Evolutionary conservation across 768 basidiomycete genomes (phyloP).

Genomic region (Exidia glandulosa): DNA sequence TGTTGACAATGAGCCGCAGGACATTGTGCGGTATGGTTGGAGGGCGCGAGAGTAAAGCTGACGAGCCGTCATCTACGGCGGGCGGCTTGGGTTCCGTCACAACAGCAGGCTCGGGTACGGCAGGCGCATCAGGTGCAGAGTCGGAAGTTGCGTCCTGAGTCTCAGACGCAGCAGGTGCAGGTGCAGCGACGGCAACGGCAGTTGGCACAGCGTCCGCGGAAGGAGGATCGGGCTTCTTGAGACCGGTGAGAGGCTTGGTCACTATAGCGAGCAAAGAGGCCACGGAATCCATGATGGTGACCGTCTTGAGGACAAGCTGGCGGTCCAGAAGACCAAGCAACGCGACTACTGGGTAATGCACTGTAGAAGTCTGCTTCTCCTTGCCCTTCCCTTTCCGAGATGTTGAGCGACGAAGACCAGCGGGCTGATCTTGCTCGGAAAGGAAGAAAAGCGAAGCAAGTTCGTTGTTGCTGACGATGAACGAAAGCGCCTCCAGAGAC

Average conservation of each 20-base stretch:
- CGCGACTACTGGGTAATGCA: conserved; percentile 85
- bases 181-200: neutral
- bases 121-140: neutral
- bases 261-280: conserved; percentile 81
- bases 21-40: conserved; percentile 79
- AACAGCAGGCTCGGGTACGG: conserved; percentile 6
- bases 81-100: conserved; percentile 1
- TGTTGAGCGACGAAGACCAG: conserved; percentile 54
- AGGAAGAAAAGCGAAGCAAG: conserved; percentile 86
- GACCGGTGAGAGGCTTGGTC: conserved; percentile 65
- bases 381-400: conserved; percentile 93
- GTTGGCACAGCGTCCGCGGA: neutral
- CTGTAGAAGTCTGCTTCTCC: conserved; percentile 70
- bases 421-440: conserved; percentile 83
- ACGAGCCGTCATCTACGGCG: conserved; percentile 6
- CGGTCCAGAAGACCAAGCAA: conserved; percentile 82
- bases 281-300: conserved; percentile 87
- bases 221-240: conserved; percentile 31
- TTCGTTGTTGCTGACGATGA: conserved; percentile 79
- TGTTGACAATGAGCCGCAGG: conserved; percentile 90
- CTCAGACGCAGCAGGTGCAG: conserved; percentile 11
- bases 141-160: neutral
- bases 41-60: conserved; percentile 44
- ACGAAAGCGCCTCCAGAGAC: conserved; percentile 82
- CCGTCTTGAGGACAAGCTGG: conserved; percentile 72